Evolutionary conservation across 164 flowering plant species (phyloP).

Genomic region (Malania oleifera): DNA sequence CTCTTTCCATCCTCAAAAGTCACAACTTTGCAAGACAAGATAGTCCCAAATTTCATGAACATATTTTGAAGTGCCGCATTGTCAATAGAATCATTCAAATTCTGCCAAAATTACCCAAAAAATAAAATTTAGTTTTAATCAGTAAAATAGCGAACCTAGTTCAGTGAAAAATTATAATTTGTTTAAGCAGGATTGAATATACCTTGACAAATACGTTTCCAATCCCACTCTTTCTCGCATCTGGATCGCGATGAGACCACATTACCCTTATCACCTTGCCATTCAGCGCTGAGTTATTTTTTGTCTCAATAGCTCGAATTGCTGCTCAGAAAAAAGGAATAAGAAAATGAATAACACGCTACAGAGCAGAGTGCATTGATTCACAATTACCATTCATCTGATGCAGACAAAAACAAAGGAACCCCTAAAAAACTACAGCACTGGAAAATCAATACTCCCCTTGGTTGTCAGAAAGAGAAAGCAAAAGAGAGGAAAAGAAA

Average conservation of each 20-base stretch:
- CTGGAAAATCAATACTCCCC: no score
- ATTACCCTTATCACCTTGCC: conserved; percentile 66
- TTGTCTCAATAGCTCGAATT: conserved; percentile 48
- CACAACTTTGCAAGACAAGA: conserved; percentile 77
- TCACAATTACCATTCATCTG: no score
- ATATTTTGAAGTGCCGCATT: conserved; percentile 52
- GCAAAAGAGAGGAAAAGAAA: no score
- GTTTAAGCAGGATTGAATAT: no score
- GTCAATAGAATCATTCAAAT: conserved; percentile 55
- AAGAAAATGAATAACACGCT: not conserved
- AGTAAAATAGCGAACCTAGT: not conserved
- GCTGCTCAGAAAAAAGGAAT: conserved; percentile 34
- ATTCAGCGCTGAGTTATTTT: conserved; percentile 55
- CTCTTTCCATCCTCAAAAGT: conserved; percentile 73
- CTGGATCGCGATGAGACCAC: conserved; percentile 72
- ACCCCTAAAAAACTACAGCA: no score
- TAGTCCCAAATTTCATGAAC: conserved; percentile 60
- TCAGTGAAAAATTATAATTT: no score
- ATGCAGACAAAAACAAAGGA: no score
- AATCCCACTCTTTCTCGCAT: conserved; percentile 63
- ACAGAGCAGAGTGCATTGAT: not conserved
- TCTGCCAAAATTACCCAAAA: conserved; percentile 37
- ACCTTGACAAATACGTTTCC: conserved; percentile 94
- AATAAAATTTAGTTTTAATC: not conserved
- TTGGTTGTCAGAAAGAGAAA: no score